phyloP scores from a whole-genome alignment of 441 rosid species.

The Eutrema salsugineum region DNA sequence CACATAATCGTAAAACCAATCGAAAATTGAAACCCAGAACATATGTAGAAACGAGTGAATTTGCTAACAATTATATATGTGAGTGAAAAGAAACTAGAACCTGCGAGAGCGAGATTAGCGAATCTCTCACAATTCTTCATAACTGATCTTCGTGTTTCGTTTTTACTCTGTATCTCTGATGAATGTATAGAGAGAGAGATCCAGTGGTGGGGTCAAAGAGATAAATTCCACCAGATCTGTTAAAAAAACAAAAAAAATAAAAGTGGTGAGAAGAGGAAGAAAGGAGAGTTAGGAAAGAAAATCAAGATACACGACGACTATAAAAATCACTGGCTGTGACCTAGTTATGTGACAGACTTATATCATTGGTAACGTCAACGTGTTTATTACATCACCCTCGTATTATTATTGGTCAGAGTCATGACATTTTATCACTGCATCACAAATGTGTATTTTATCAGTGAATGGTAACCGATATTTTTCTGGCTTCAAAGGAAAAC shows the following conservation, averaged over 20 bases:
- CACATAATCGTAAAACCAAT: background rate
- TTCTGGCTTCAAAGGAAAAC: background rate
- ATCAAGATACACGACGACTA: slow-evolving; percentile 16
- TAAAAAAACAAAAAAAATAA: background rate
- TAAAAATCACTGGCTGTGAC: slow-evolving; percentile 18
- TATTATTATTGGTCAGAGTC: slow-evolving; percentile 9
- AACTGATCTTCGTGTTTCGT: slow-evolving; percentile 3
- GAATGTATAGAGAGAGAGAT: slow-evolving; percentile 19
- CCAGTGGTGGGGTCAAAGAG: slow-evolving; percentile 30
- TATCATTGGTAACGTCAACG: slow-evolving; percentile 11
- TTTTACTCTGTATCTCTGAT: background rate
- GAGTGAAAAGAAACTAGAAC: slow-evolving; percentile 32
- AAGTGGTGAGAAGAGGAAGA: background rate
- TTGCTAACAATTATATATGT: background rate
- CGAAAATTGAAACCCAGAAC: background rate
- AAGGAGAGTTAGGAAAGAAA: slow-evolving; percentile 3
- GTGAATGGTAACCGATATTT: slow-evolving; percentile 7
- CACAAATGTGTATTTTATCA: background rate
- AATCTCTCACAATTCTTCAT: slow-evolving; percentile 86
- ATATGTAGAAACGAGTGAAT: background rate
- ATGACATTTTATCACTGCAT: slow-evolving; percentile 5
- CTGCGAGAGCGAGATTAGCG: slow-evolving; percentile 84
- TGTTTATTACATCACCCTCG: slow-evolving; percentile 11
- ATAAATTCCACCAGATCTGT: slow-evolving; percentile 30
- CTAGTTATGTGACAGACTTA: slow-evolving; percentile 8